phyloP scores from a whole-genome alignment of 257 asterid genomes.

The Forsythia viridissima region DNA sequence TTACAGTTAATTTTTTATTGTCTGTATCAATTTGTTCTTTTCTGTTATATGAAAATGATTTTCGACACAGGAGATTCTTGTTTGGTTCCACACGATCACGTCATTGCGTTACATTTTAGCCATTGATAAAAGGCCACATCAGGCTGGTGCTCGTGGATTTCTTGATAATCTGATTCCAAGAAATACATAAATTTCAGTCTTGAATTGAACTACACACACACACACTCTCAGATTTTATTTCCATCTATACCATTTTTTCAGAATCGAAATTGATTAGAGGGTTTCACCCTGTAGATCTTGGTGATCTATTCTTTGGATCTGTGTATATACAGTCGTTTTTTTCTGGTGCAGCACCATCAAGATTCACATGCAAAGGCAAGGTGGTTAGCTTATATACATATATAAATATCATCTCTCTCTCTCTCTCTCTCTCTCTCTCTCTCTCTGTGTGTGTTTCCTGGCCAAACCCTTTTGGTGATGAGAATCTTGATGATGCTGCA shows the following conservation, averaged over 20 bases:
- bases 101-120: background rate
- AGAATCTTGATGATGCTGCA: constrained; percentile 73
- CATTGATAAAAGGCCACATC: background rate
- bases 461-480: constrained; percentile 28
- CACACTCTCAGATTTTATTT: background rate
- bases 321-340: constrained; percentile 35
- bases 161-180: background rate
- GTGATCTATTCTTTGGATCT: background rate
- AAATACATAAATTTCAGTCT: background rate
- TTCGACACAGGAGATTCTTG: constrained; percentile 20
- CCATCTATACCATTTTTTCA: background rate
- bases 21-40: constrained; percentile 12
- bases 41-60: constrained; percentile 12
- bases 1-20: background rate
- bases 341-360: constrained; percentile 56
- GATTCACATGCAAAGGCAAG: constrained; percentile 49
- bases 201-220: background rate
- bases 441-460: background rate
- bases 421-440: background rate
- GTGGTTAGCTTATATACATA: background rate
- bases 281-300: background rate
- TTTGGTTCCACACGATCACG: background rate
- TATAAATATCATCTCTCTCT: background rate
- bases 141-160: background rate
- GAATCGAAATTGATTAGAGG: background rate